These are phyloP conservation scores for Tuctoria greenei DNA, from an alignment of 176 grass and related monocot species.

Conservation along the genomic window DNA sequence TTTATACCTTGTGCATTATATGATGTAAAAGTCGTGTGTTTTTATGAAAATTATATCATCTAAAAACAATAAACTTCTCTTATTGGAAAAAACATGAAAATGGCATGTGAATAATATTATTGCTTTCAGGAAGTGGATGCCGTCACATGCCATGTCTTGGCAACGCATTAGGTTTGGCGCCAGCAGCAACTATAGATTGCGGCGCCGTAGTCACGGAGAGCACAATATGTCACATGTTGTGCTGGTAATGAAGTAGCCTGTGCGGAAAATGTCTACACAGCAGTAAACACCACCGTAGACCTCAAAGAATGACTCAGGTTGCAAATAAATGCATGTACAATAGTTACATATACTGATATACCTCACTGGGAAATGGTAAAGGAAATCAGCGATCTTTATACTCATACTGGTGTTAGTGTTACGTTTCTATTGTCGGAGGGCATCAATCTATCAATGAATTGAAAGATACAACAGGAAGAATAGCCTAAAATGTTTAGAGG, in stretches of 20 bases:
- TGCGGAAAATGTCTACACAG: background rate
- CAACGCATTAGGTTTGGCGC: background rate
- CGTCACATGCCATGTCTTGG: background rate
- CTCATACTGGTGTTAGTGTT: slow-evolving; percentile 8
- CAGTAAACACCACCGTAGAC: background rate
- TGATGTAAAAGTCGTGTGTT: no score
- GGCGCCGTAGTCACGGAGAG: background rate
- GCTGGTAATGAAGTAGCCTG: background rate
- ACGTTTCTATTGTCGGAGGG: slow-evolving; percentile 11
- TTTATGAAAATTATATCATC: no score
- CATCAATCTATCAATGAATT: slow-evolving; percentile 32
- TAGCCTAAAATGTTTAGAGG: background rate
- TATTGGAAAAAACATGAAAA: no score
- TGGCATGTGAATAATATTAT: background rate
- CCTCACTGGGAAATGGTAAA: slow-evolving; percentile 8
- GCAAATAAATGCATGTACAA: slow-evolving; percentile 22
- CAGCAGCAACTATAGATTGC: no score
- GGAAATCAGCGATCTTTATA: background rate
- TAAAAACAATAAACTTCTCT: no score
- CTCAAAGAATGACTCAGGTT: background rate
- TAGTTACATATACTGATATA: slow-evolving; percentile 10
- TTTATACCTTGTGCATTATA: no score
- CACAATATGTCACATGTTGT: background rate
- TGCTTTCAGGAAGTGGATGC: background rate
- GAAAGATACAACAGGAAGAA: slow-evolving; percentile 24